A percentile compares a stretch with the other conserved stretches of the same genome.
Conservation (phyloP, 2,329 filamentous ascomycete species). For the Coniochaeta sp. region DNA sequence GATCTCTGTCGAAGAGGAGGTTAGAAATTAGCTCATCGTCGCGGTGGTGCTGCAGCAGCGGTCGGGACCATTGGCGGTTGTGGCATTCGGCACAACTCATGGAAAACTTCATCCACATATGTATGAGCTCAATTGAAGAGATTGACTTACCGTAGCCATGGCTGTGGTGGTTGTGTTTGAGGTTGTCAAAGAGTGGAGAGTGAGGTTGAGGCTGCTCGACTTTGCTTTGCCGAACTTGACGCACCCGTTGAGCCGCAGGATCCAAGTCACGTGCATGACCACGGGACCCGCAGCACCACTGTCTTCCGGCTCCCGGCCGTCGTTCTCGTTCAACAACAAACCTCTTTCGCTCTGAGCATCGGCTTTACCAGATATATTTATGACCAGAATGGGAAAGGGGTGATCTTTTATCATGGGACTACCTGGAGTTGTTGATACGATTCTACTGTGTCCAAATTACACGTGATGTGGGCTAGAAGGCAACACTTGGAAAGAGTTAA, state of each 20-base stretch:
- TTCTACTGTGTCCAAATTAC: too few species aligned
- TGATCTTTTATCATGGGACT: too few species aligned
- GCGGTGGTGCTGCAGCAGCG: neutral
- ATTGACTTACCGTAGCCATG: conserved; percentile 61
- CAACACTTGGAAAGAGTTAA: too few species aligned
- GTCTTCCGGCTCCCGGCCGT: too few species aligned
- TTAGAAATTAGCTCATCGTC: conserved; percentile 45
- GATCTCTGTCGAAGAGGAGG: conserved; percentile 61
- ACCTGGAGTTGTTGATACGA: too few species aligned
- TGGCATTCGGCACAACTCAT: neutral
- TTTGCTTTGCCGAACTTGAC: conserved; percentile 33
- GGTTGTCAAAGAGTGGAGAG: conserved; percentile 38
- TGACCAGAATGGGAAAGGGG: too few species aligned
- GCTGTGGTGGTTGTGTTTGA: conserved; percentile 39
- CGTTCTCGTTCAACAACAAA: too few species aligned
- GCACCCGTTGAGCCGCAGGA: neutral
- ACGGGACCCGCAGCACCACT: too few species aligned
- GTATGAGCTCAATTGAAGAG: conserved; percentile 7
- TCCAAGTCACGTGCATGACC: neutral
- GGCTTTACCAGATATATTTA: neutral
- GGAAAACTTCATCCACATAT: neutral
- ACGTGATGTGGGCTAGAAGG: too few species aligned
- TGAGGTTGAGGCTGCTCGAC: conserved; percentile 38
- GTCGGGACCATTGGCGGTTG: neutral
- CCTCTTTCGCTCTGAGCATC: too few species aligned